Conservation (phyloP, 495 filamentous ascomycete genomes). For the Hypoxylon perforatum region DNA sequence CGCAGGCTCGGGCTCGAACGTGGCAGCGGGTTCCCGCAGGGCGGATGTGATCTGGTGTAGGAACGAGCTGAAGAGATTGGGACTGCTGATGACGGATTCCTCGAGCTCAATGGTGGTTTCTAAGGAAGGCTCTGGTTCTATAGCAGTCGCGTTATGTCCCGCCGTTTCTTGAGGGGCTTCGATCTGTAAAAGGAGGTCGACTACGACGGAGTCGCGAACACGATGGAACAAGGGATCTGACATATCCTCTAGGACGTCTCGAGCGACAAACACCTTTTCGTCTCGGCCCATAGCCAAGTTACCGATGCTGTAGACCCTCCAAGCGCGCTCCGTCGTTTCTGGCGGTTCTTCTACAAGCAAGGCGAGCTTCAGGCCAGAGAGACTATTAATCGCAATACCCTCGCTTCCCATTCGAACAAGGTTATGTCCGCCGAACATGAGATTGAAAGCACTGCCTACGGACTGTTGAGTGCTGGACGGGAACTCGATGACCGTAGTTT, state of each 20-base stretch:
- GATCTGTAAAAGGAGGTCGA: slow-evolving; percentile 68
- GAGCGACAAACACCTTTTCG: slow-evolving; percentile 86
- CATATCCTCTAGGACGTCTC: slow-evolving; percentile 78
- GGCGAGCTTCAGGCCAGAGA: slow-evolving; percentile 81
- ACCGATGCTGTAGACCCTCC: slow-evolving; percentile 80
- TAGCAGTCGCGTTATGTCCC: slow-evolving; percentile 42
- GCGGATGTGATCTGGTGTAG: slow-evolving; percentile 68
- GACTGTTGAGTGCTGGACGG: slow-evolving; percentile 70
- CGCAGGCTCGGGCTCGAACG: slow-evolving; percentile 43
- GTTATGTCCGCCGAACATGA: slow-evolving; percentile 60
- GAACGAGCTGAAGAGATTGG: slow-evolving; percentile 66
- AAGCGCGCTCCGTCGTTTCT: slow-evolving; percentile 56
- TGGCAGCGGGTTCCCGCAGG: slow-evolving; percentile 58
- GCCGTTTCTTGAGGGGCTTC: slow-evolving; percentile 20
- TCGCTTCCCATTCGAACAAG: slow-evolving; percentile 64
- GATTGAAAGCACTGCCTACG: slow-evolving; percentile 65
- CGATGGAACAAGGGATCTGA: slow-evolving; percentile 86
- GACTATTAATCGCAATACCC: slow-evolving; percentile 80
- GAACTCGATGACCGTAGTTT: slow-evolving; percentile 84
- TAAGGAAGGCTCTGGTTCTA: slow-evolving; percentile 22
- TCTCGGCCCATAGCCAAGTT: slow-evolving; percentile 86
- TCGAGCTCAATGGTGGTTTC: slow-evolving; percentile 51
- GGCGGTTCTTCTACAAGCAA: slow-evolving; percentile 74
- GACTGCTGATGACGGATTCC: slow-evolving; percentile 40
- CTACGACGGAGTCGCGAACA: slow-evolving; percentile 73